Conservation (phyloP, 2,329 filamentous ascomycete species). For the Pseudogymnoascus sp. region DNA sequence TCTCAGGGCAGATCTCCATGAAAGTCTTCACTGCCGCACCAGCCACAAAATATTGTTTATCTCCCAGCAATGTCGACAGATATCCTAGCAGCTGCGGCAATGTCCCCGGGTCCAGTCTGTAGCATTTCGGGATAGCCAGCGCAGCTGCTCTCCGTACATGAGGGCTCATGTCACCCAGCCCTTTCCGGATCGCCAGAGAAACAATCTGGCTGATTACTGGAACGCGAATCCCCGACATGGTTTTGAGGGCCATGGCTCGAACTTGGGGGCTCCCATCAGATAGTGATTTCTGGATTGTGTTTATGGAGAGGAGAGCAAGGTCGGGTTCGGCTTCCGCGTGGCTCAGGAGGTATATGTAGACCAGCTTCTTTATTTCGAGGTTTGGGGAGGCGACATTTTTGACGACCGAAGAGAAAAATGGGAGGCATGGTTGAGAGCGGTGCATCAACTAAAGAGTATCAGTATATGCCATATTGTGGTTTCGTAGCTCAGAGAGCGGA, state of each 20-base stretch:
- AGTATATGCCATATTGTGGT: not conserved
- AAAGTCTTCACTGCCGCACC: constrained; percentile 88
- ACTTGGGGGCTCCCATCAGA: constrained; percentile 88
- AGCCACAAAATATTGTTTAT: constrained; percentile 94
- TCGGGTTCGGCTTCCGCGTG: constrained; percentile 96
- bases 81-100: constrained; percentile 80
- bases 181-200: constrained; percentile 89
- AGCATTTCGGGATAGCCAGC: constrained; percentile 91
- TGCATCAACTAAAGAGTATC: constrained; percentile 76
- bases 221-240: constrained; percentile 96
- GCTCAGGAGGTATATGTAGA: constrained; percentile 96
- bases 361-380: constrained; percentile 92
- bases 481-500: constrained; percentile 9
- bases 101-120: constrained; percentile 78
- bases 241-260: constrained; percentile 82
- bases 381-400: constrained; percentile 96
- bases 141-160: constrained; percentile 89
- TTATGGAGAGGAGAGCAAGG: constrained; percentile 90
- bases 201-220: constrained; percentile 98
- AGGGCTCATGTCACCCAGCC: constrained; percentile 86
- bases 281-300: constrained; percentile 96
- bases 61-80: constrained; percentile 67
- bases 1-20: constrained; percentile 78
- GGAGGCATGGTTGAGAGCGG: constrained; percentile 74
- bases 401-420: constrained; percentile 95